A percentile compares a stretch with the other conserved stretches of the same genome.
These are phyloP conservation scores for Metarhizium robertsii DNA, from an alignment of 2,329 filamentous ascomycete genomes.

Conservation along the genomic window DNA sequence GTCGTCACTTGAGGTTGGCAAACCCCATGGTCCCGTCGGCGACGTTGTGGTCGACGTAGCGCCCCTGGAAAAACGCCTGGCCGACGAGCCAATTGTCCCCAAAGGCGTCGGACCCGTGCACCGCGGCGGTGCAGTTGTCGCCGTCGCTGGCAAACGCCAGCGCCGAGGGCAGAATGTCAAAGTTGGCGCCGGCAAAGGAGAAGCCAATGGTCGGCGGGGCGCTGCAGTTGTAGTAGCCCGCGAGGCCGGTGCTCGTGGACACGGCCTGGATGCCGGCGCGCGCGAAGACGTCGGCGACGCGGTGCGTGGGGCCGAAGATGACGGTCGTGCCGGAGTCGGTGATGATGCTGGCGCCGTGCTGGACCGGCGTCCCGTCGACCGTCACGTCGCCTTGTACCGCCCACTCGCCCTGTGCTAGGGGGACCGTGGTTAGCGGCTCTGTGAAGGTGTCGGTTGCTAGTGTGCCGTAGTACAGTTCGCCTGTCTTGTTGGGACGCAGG, in stretches of 20 bases:
- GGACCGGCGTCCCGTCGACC: background rate
- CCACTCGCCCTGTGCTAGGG: background rate
- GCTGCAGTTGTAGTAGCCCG: constrained; percentile 11
- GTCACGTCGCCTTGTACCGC: background rate
- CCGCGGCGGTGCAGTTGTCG: constrained; percentile 11
- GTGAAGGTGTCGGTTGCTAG: constrained; percentile 4
- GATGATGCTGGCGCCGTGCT: constrained; percentile 1
- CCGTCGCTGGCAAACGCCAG: constrained; percentile 9
- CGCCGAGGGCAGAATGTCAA: constrained; percentile 10
- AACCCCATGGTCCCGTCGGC: constrained; percentile 9
- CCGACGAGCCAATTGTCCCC: constrained; percentile 12
- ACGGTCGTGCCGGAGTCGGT: constrained; percentile 12
- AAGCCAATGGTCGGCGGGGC: constrained; percentile 10
- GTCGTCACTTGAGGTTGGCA: constrained; percentile 5
- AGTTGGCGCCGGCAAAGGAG: constrained; percentile 7
- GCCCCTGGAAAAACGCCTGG: constrained; percentile 14
- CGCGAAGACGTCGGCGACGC: constrained; percentile 8
- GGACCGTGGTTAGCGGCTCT: background rate
- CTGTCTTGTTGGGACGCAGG: constrained; percentile 10
- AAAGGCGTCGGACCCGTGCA: constrained; percentile 8
- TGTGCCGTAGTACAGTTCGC: constrained; percentile 12
- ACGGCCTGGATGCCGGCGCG: constrained; percentile 8
- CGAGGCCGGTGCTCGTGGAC: constrained; percentile 5
- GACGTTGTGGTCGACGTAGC: constrained; percentile 13
- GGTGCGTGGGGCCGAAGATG: constrained; percentile 10